Base-by-base conservation (phyloP, 73 alveolate species). In the Uronychia binucleata region DNA sequence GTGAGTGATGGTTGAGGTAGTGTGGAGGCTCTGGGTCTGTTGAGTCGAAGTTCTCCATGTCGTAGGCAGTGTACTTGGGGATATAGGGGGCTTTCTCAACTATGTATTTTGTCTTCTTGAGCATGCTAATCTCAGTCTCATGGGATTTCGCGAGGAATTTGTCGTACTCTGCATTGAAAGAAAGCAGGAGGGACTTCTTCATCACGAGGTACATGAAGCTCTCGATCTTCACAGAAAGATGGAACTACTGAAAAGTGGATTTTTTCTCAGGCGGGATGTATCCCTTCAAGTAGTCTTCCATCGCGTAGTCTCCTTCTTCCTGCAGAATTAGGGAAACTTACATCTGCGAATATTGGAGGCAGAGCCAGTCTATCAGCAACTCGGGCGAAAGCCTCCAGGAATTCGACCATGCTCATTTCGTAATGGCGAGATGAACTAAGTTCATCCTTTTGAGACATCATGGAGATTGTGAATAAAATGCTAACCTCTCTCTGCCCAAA, bases 391-490 rank as follows among this genome's bases (percentile, higher is more conserved):
- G 95, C 95, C 35, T 92, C 96, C 59, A 83, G 46, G 74, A 88
- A 92, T 59, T 92, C 96, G 0, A 84, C 82, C 0, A 92, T 74
- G 46, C 85, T 58, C 95, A 92, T 88, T 75, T 92, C 34, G 60
- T 74, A 84, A 19, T 77, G 90, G 28, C 92, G 80, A 80, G 91
- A 90, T n/a, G 34, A 29, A 32, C 93, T 93, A 14, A 94, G 74
- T 57, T 94, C 98, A 34, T 93, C 90, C 14, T 88, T 86, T 80
- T 93, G 77, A 33, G 96, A 88, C 97, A 93, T 93, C 91, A 90
- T 86, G 0, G 98, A 86, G n/a, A 93, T 57, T 78, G 89, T 93
- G 57, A 89, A 94, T 26, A 92, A 90, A 25, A 85, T 74, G 19
- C 82, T 81, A 35, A 95, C 87, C 29, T 93, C 98, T 78, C 96